Base-by-base conservation (phyloP, 1,139 yeast genomes). In the Tardiomyces blankii region DNA sequence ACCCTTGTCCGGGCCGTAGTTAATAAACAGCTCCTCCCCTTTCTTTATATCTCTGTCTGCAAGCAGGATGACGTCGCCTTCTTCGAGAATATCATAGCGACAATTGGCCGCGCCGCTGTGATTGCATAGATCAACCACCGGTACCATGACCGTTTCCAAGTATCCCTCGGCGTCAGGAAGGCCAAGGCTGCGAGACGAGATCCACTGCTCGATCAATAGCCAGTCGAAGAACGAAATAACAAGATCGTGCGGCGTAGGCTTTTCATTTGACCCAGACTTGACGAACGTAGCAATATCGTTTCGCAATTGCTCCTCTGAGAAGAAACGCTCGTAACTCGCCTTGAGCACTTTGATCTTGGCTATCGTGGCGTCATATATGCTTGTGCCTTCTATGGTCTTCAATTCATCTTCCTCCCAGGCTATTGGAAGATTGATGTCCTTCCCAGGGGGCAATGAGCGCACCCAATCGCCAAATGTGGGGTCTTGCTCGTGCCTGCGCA, bases 51-150 rank as follows among this genome's bases (percentile, higher is more conserved):
- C 42, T 8, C 43, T 41, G 28, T 44, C 43, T 16, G 49, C 45
- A 1, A 59, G 43, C 18, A 63, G 49, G 2, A 54, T 49, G 33
- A 62, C 57, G 13, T 51, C 52, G 2, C 60, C 61, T 13, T 47
- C 49, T 19, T 51, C 54, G 23, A 51, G 59, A 6, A 56, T 49
- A 41, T 63, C 68, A 49, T 63, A 67, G 13, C 64, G 53, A 19
- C 63, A 62, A 44, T 64, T 66, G 21, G 58, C 54, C 8, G 47
- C 25, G 11, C 48, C 45, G 27, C 55, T 47, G 48, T 67, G 72
- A 51, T 67, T 67, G 42, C 62, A 63, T 38, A 65, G 50, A 44
- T 67, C 72, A 1, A 67, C 48, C 3, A 64, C 48, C 1, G 71
- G 71, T n/a, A 65, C 66, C 50, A 67, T 49, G 12, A 59, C 59